A percentile compares a stretch with the other conserved stretches of the same genome.
phyloP scores from a whole-genome alignment of 164 flowering plant species.

The Protea cynaroides region DNA sequence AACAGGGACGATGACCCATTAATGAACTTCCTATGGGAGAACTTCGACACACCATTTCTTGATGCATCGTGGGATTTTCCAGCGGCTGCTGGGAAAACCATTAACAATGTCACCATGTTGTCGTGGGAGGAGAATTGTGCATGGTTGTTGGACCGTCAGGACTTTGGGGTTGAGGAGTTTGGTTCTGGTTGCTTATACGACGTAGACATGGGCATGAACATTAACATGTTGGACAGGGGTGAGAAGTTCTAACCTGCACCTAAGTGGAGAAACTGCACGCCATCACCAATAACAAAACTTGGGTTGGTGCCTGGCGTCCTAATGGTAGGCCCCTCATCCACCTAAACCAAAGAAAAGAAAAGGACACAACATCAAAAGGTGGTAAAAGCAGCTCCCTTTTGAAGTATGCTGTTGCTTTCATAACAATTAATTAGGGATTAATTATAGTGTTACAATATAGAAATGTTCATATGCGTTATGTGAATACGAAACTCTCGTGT shows the following conservation, averaged over 20 bases:
- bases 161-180: slow-evolving; percentile 66
- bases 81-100: slow-evolving; percentile 1
- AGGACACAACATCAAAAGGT: background rate
- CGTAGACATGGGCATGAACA: slow-evolving; percentile 16
- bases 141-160: slow-evolving; percentile 62
- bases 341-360: background rate
- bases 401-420: background rate
- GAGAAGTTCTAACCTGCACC: slow-evolving; percentile 19
- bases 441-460: background rate
- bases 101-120: slow-evolving; percentile 8
- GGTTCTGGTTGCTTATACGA: slow-evolving; percentile 45
- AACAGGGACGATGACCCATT: slow-evolving; percentile 37
- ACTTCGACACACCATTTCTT: slow-evolving; percentile 30
- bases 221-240: slow-evolving; percentile 17
- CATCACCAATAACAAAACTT: background rate
- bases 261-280: background rate
- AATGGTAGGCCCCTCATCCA: background rate
- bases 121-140: slow-evolving; percentile 44
- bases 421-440: background rate
- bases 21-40: slow-evolving; percentile 42
- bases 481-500: background rate
- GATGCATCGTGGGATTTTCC: slow-evolving; percentile 39
- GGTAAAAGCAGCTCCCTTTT: background rate
- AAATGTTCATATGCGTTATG: background rate
- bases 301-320: background rate